A percentile compares a stretch with the other conserved stretches of the same genome.
Conservation (phyloP, 73 alveolate genomes). For the Paramecium sonneborni region DNA sequence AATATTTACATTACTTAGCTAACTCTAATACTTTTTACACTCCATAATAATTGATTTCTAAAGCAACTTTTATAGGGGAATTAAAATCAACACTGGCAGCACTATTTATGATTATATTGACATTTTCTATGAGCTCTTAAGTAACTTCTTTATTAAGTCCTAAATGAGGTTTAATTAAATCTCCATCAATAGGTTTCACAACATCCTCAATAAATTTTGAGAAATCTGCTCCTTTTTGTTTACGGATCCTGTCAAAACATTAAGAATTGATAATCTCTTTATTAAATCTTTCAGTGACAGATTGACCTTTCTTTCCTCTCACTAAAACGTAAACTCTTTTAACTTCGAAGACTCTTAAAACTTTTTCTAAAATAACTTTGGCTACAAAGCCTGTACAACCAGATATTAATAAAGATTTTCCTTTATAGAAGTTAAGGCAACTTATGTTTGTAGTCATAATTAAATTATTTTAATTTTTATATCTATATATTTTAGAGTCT, state of each 20-base stretch:
- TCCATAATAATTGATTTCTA: conserved; percentile 79
- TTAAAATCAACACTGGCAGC: conserved; percentile 85
- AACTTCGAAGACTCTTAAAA: conserved; percentile 75
- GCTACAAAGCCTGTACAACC: conserved; percentile 83
- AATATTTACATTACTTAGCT: conserved; percentile 72
- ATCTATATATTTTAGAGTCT: conserved; percentile 12
- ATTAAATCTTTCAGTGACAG: conserved; percentile 76
- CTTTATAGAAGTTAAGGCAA: conserved; percentile 51
- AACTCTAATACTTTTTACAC: conserved; percentile 74
- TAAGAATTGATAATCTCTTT: conserved; percentile 78
- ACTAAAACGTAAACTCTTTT: conserved; percentile 71
- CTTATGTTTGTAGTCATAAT: conserved; percentile 36
- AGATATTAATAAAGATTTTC: conserved; percentile 51
- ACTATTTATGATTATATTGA: conserved; percentile 77
- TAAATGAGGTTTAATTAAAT: conserved; percentile 66
- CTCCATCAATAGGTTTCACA: conserved; percentile 73
- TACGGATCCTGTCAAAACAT: conserved; percentile 74
- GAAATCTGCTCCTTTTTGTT: conserved; percentile 69
- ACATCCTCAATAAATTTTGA: conserved; percentile 60
- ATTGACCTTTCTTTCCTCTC: conserved; percentile 67
- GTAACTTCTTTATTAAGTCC: conserved; percentile 68
- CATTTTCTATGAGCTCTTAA: conserved; percentile 60
- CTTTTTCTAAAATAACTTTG: conserved; percentile 81
- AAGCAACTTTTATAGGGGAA: conserved; percentile 76
- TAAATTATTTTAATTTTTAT: background rate